A percentile compares a stretch with the other conserved stretches of the same genome.
These are phyloP conservation scores for Anacardium occidentale DNA, from an alignment of 345 rosid genomes.

Conservation along the genomic window DNA sequence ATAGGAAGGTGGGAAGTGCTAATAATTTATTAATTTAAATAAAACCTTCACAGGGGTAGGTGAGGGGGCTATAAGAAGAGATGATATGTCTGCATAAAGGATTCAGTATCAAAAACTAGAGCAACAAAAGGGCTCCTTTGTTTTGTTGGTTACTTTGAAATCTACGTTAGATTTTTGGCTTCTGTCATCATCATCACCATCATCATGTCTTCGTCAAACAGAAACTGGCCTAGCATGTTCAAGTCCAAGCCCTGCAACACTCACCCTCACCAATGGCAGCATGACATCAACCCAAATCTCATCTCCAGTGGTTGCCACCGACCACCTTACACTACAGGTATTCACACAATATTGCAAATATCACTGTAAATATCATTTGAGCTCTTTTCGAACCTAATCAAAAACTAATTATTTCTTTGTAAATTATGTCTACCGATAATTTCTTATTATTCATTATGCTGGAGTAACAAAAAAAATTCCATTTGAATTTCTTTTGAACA, in stretches of 20 bases:
- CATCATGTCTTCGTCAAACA: constrained; percentile 94
- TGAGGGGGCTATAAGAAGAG: constrained; percentile 55
- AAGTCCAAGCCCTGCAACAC: constrained; percentile 90
- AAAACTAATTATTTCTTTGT: too few species aligned
- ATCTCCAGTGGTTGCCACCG: constrained; percentile 55
- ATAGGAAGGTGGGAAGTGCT: constrained; percentile 18
- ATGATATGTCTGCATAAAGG: constrained; percentile 41
- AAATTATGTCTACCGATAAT: not conserved
- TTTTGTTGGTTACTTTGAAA: constrained; percentile 28
- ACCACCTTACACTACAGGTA: constrained; percentile 65
- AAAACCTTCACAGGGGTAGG: constrained; percentile 36
- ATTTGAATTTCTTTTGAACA: constrained; percentile 5
- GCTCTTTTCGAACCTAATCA: too few species aligned
- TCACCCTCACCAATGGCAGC: constrained; percentile 83
- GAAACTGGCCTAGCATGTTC: constrained; percentile 99
- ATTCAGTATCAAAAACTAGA: constrained; percentile 39
- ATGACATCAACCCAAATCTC: constrained; percentile 69
- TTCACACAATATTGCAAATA: not conserved
- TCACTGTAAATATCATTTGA: not conserved
- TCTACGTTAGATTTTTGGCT: constrained; percentile 2
- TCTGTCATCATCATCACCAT: constrained; percentile 15
- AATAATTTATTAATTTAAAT: constrained; percentile 22
- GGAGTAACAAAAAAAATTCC: too few species aligned
- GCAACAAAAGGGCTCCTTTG: constrained; percentile 33
- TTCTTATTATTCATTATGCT: not conserved